phyloP scores from a whole-genome alignment of 1,139 yeast genomes.

The Nematodospora anomalae region DNA sequence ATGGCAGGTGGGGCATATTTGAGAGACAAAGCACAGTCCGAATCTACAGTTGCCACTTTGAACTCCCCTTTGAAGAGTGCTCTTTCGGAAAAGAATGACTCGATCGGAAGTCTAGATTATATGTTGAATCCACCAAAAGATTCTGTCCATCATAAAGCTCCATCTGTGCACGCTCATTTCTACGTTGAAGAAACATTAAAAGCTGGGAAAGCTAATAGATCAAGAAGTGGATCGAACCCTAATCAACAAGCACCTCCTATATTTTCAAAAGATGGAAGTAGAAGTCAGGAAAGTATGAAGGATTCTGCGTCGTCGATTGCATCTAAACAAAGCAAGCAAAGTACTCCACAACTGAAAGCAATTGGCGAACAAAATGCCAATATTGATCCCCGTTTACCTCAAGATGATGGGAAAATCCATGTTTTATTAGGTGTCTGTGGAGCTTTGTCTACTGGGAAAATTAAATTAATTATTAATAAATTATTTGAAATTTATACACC shows the following conservation, averaged over 20 bases:
- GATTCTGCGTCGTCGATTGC: slow-evolving; percentile 6
- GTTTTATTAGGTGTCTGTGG: slow-evolving; percentile 90
- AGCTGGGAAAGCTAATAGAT: slow-evolving; percentile 41
- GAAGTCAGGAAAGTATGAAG: slow-evolving; percentile 13
- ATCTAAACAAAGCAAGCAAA: slow-evolving; percentile 9
- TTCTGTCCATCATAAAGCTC: slow-evolving; percentile 50
- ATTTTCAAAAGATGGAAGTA: slow-evolving; percentile 7
- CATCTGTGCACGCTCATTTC: slow-evolving; percentile 80
- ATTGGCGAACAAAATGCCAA: slow-evolving; percentile 52
- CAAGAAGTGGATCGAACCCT: slow-evolving; percentile 40
- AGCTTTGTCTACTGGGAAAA: slow-evolving; percentile 74
- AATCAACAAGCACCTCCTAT: slow-evolving; percentile 4
- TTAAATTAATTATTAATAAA: slow-evolving; percentile 71
- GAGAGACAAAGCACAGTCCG: slow-evolving; percentile 21
- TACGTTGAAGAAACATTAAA: slow-evolving; percentile 69
- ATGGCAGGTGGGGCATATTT: slow-evolving; percentile 54
- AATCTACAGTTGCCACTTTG: slow-evolving; percentile 3
- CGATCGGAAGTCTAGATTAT: slow-evolving; percentile 29
- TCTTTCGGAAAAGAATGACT: slow-evolving; percentile 16
- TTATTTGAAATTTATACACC: slow-evolving; percentile 77
- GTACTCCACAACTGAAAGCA: slow-evolving; percentile 11
- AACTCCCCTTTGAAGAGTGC: slow-evolving; percentile 8
- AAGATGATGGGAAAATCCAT: slow-evolving; percentile 88
- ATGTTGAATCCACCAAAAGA: slow-evolving; percentile 33
- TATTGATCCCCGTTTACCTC: slow-evolving; percentile 79